These are phyloP conservation scores for Simmondsia chinensis DNA, from an alignment of 148 eudicot genomes.

Conservation along the genomic window DNA sequence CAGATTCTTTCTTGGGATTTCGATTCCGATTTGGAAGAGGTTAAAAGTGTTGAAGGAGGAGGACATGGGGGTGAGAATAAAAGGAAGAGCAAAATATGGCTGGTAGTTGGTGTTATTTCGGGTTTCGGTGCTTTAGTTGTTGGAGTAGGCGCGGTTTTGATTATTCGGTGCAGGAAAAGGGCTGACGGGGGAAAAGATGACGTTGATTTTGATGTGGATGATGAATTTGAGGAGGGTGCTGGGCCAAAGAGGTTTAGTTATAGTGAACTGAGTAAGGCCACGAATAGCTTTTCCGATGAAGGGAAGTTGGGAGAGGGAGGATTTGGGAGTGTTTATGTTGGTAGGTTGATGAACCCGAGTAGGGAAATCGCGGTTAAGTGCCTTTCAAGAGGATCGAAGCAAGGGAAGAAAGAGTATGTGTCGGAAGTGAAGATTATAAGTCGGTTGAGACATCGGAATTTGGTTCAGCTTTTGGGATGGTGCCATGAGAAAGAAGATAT, in stretches of 20 bases:
- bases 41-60: background rate
- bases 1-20: conserved; percentile 29
- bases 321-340: conserved; percentile 35
- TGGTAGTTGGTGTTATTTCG: conserved; percentile 10
- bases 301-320: conserved; percentile 42
- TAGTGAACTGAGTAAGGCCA: conserved; percentile 18
- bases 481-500: conserved; percentile 29
- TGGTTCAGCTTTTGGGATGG: conserved; percentile 39
- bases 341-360: conserved; percentile 6
- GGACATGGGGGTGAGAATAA: background rate
- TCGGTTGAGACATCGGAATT: conserved; percentile 28
- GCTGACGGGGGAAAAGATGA: background rate
- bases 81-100: background rate
- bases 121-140: conserved; percentile 6
- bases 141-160: conserved; percentile 5
- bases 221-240: conserved; percentile 15
- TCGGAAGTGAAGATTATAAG: conserved; percentile 34
- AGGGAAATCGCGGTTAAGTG: conserved; percentile 25
- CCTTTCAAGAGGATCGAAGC: conserved; percentile 28
- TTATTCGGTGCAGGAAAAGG: conserved; percentile 8
- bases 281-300: conserved; percentile 19
- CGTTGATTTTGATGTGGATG: background rate
- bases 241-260: conserved; percentile 28
- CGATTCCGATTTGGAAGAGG: conserved; percentile 12
- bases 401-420: conserved; percentile 35